These are phyloP conservation scores for Trichoderma erinaceum DNA, from an alignment of 495 filamentous ascomycete species.

Conservation along the genomic window DNA sequence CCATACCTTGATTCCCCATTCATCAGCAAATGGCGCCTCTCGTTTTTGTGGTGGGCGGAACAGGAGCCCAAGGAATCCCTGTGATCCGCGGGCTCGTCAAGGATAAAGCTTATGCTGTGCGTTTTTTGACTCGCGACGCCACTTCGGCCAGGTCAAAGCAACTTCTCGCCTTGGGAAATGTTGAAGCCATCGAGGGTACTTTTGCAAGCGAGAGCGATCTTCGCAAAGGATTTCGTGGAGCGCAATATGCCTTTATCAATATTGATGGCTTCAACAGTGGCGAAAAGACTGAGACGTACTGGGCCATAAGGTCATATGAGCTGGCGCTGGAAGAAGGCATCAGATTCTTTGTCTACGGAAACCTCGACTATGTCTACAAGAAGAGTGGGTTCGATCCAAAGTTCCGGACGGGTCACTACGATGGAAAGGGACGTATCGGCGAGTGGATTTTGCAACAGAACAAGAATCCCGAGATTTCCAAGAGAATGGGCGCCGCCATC, in stretches of 20 bases:
- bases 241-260: conserved; percentile 49
- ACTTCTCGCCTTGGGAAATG: conserved; percentile 34
- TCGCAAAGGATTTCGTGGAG: conserved; percentile 35
- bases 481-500: conserved; percentile 41
- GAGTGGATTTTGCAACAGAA: conserved; percentile 44
- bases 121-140: conserved; percentile 44
- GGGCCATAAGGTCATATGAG: conserved; percentile 50
- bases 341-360: conserved; percentile 47
- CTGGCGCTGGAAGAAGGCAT: conserved; percentile 45
- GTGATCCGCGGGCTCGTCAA: conserved; percentile 40
- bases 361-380: conserved; percentile 43
- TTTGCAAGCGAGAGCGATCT: conserved; percentile 42
- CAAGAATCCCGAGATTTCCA: conserved; percentile 21
- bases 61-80: conserved; percentile 50
- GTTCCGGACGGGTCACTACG: conserved; percentile 46
- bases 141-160: conserved; percentile 33
- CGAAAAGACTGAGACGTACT: conserved; percentile 49
- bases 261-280: conserved; percentile 49
- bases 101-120: conserved; percentile 37
- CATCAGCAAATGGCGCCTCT: not conserved
- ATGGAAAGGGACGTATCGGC: conserved; percentile 49
- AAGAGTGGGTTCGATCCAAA: conserved; percentile 39
- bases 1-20: not conserved
- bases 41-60: conserved; percentile 42
- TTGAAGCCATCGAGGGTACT: conserved; percentile 41